These are phyloP conservation scores for Epichloe uncinata DNA, from an alignment of 2,329 filamentous ascomycete species.

Conservation along the genomic window DNA sequence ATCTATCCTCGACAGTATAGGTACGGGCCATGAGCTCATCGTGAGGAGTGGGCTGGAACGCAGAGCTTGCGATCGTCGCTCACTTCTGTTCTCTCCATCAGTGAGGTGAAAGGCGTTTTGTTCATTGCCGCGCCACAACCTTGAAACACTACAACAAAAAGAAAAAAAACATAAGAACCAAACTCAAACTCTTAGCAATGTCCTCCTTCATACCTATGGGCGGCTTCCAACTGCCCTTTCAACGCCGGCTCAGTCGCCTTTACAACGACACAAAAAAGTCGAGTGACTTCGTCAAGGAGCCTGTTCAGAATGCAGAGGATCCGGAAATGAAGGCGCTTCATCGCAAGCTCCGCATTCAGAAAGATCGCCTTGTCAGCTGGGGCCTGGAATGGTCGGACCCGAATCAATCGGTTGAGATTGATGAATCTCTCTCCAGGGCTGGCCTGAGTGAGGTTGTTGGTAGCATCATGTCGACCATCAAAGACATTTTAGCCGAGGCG, in stretches of 20 bases:
- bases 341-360: conserved; percentile 67
- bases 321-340: conserved; percentile 60
- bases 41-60: background rate
- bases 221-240: conserved; percentile 43
- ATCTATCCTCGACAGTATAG: background rate
- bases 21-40: background rate
- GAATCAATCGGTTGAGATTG: conserved; percentile 54
- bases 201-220: conserved; percentile 37
- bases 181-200: conserved; percentile 21
- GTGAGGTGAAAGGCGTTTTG: too few species aligned
- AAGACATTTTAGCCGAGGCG: conserved; percentile 64
- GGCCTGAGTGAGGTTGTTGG: conserved; percentile 65
- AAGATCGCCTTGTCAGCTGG: conserved; percentile 67
- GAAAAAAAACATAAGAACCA: too few species aligned
- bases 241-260: conserved; percentile 53
- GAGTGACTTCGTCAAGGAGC: conserved; percentile 57
- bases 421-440: conserved; percentile 56
- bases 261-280: conserved; percentile 78
- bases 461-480: conserved; percentile 69
- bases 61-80: background rate
- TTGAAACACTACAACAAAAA: too few species aligned
- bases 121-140: too few species aligned
- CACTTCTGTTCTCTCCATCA: background rate
- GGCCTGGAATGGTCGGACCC: conserved; percentile 71
- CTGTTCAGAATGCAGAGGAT: conserved; percentile 47